Evolutionary conservation across 176 grass and related monocot species (phyloP).

Genomic region (Oryza punctata): DNA sequence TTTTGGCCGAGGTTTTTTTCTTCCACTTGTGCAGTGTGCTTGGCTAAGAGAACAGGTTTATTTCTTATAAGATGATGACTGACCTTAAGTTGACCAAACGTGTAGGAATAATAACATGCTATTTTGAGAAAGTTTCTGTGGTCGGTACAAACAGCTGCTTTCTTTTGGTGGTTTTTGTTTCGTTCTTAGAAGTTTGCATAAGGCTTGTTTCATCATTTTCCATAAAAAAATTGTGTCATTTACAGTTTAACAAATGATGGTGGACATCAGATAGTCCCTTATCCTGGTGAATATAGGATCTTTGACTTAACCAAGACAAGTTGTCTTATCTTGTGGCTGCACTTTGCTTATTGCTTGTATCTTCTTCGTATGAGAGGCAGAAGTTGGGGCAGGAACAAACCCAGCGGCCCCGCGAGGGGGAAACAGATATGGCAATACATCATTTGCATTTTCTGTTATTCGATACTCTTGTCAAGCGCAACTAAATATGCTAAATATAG

Average conservation of each 20-base stretch:
- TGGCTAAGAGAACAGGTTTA: background rate
- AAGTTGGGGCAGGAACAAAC: background rate
- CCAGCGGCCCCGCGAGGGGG: background rate
- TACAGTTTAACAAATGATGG: background rate
- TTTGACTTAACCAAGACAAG: background rate
- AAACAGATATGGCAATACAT: background rate
- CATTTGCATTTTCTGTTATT: slow-evolving; percentile 7
- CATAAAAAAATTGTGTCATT: background rate
- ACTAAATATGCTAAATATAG: slow-evolving; percentile 7
- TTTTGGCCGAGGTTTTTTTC: background rate
- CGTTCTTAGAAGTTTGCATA: background rate
- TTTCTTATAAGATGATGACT: background rate
- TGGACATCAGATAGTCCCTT: background rate
- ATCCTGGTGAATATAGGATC: background rate
- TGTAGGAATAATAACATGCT: background rate
- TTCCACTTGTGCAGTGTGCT: background rate
- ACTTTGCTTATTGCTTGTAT: background rate
- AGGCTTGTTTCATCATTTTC: background rate
- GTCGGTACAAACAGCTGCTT: background rate
- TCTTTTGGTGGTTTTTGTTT: background rate
- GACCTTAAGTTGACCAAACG: background rate
- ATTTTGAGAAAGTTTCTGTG: background rate
- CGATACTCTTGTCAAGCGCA: background rate
- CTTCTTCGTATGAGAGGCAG: slow-evolving; percentile 2
- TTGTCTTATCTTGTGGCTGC: background rate